Evolutionary conservation across 1,284 basidiomycete species (phyloP).

Genomic region (Cryptococcus maquisensis): DNA sequence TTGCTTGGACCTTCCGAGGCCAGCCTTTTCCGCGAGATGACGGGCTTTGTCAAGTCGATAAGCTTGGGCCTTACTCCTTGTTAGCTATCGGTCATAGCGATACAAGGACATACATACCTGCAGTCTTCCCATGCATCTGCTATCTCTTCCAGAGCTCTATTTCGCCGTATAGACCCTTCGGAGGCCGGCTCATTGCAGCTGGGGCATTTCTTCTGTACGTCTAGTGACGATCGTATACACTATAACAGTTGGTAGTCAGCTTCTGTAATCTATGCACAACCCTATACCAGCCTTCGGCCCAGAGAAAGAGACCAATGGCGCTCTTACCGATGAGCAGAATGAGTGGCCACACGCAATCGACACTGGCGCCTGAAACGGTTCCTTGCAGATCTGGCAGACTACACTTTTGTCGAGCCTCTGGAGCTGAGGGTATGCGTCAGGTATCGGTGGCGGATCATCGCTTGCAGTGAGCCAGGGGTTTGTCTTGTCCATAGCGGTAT

Average conservation of each 20-base stretch:
- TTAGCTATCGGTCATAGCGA: not conserved
- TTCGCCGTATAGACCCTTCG: constrained; percentile 40
- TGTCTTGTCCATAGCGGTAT: constrained; percentile 27
- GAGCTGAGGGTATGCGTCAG: constrained; percentile 28
- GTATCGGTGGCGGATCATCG: constrained; percentile 35
- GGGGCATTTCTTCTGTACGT: constrained; percentile 37
- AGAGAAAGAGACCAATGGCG: not conserved
- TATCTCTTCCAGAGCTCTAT: constrained; percentile 45
- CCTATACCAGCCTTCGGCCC: too few species aligned
- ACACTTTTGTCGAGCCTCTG: constrained; percentile 35
- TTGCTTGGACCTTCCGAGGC: constrained; percentile 7
- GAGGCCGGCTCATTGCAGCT: constrained; percentile 32
- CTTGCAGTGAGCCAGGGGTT: constrained; percentile 33
- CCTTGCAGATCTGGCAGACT: constrained; percentile 44
- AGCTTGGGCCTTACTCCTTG: constrained; percentile 11
- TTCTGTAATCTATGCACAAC: too few species aligned
- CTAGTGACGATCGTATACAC: constrained; percentile 42
- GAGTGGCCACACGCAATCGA: constrained; percentile 45
- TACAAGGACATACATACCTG: constrained; percentile 19
- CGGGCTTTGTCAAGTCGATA: constrained; percentile 20
- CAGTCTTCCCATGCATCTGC: constrained; percentile 43
- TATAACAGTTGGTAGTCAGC: not conserved
- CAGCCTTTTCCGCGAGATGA: constrained; percentile 14
- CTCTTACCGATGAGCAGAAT: constrained; percentile 48
- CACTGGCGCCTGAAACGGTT: constrained; percentile 38